Evolutionary conservation across 176 grass and related monocot genomes (phyloP).

Genomic region (Oryza coarctata): DNA sequence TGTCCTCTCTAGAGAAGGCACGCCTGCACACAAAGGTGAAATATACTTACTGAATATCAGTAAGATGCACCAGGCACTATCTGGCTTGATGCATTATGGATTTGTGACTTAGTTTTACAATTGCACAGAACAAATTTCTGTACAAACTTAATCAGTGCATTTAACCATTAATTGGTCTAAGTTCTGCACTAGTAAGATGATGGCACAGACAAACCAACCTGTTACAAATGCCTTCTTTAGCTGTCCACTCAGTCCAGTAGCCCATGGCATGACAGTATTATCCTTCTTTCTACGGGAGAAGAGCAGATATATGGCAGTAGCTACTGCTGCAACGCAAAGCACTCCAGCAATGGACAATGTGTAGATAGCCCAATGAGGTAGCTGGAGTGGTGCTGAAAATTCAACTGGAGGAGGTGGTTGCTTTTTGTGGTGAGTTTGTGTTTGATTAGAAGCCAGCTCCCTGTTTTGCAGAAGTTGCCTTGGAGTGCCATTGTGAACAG

Average conservation of each 20-base stretch:
- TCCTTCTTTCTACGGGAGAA: slow-evolving; percentile 48
- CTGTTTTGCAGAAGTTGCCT: slow-evolving; percentile 24
- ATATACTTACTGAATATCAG: neutral
- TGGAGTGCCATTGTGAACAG: neutral
- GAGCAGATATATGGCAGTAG: slow-evolving; percentile 33
- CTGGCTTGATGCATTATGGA: neutral
- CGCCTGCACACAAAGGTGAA: slow-evolving; percentile 39
- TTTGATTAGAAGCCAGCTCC: neutral
- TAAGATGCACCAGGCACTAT: neutral
- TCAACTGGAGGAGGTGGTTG: neutral
- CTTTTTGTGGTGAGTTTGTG: neutral
- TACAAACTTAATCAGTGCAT: neutral
- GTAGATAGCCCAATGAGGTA: slow-evolving; percentile 27
- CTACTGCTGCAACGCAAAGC: slow-evolving; percentile 36
- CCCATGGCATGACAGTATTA: slow-evolving; percentile 56
- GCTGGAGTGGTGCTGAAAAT: neutral
- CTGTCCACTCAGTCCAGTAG: slow-evolving; percentile 62
- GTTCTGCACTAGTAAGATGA: neutral
- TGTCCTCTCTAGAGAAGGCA: slow-evolving; percentile 53
- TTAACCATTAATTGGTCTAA: neutral
- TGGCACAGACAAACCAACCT: slow-evolving; percentile 38
- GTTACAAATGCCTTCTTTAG: slow-evolving; percentile 60
- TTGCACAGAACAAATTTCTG: neutral
- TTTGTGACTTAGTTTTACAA: neutral
- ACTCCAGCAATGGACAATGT: slow-evolving; percentile 32